Percentiles rank a stretch among this genome's conserved stretches.
These are phyloP conservation scores for Cladochytrium replicatum DNA, from an alignment of 192 early-diverging fungal genomes.

Conservation along the genomic window DNA sequence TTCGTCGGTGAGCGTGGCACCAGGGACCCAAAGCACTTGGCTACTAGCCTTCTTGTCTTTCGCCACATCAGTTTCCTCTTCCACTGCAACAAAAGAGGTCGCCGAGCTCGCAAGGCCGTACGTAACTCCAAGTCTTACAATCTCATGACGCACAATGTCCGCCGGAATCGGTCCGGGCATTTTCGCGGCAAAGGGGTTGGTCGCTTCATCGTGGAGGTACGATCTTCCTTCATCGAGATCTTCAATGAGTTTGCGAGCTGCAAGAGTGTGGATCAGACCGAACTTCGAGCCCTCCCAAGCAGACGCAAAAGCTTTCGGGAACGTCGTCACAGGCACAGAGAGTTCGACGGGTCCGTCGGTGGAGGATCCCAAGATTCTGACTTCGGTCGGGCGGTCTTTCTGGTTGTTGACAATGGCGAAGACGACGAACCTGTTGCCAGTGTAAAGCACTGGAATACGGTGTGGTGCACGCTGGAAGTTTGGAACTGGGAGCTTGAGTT, in stretches of 20 bases:
- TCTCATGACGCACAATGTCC: constrained; percentile 16
- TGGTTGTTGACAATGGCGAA: constrained; percentile 29
- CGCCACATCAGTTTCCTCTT: no score
- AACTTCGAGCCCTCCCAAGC: constrained; percentile 3
- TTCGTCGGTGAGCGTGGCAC: no score
- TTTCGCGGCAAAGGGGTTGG: no score
- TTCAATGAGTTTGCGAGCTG: constrained; percentile 31
- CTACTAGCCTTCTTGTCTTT: no score
- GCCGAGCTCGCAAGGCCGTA: constrained; percentile 19
- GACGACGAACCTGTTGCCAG: constrained; percentile 23
- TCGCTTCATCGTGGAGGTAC: constrained; percentile 17
- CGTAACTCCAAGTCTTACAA: constrained; percentile 22
- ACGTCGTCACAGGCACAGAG: constrained; percentile 24
- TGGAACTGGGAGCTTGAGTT: constrained; percentile 13
- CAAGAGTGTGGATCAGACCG: constrained; percentile 34
- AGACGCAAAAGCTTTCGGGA: no score
- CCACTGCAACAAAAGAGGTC: constrained; percentile 32
- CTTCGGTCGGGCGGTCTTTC: constrained; percentile 10
- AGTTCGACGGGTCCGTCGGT: constrained; percentile 31
- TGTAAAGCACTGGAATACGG: constrained; percentile 19
- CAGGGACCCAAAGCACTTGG: no score
- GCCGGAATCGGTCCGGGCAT: neutral
- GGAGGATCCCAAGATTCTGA: constrained; percentile 19
- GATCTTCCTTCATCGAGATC: constrained; percentile 40
- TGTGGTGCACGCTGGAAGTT: constrained; percentile 23